Percentiles rank a stretch among this genome's conserved stretches.
Conservation (phyloP, 2,329 filamentous ascomycete species). For the Aspergillus versicolor region DNA sequence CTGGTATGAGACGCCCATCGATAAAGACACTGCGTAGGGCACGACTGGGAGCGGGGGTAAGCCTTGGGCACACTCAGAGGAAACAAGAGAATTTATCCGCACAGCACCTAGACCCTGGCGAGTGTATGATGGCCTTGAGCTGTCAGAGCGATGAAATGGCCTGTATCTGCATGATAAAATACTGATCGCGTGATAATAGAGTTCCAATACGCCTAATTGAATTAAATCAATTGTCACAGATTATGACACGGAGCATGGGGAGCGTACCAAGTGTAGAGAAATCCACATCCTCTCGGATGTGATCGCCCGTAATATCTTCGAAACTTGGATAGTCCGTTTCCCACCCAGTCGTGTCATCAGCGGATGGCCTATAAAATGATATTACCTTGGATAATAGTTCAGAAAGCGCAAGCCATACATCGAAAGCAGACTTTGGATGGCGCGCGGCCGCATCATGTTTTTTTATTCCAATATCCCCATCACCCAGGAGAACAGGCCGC, state of each 20-base stretch:
- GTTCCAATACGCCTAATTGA: conserved; percentile 48
- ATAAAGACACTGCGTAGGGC: conserved; percentile 56
- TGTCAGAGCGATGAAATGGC: conserved; percentile 36
- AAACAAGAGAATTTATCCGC: conserved; percentile 54
- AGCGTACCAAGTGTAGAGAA: conserved; percentile 29
- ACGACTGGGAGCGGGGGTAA: conserved; percentile 56
- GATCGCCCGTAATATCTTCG: conserved; percentile 32
- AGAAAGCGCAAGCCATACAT: conserved; percentile 39
- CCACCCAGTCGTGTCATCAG: conserved; percentile 36
- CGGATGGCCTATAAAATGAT: conserved; percentile 39
- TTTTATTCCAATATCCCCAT: conserved; percentile 40
- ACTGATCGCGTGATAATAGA: conserved; percentile 58
- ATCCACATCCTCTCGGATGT: conserved; percentile 26
- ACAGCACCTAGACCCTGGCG: conserved; percentile 57
- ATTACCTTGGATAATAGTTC: conserved; percentile 40
- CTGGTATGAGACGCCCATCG: conserved; percentile 57
- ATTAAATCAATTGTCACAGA: conserved; percentile 2
- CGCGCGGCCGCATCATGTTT: conserved; percentile 25
- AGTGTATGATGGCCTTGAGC: conserved; percentile 51
- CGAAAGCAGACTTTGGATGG: conserved; percentile 27
- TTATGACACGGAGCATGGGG: neutral
- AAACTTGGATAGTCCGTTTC: conserved; percentile 40
- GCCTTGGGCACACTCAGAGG: conserved; percentile 44
- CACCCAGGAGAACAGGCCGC: conserved; percentile 39
- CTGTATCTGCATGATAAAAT: conserved; percentile 56